phyloP scores from a whole-genome alignment of 2,329 filamentous ascomycete genomes.

The Cercospora sesami region DNA sequence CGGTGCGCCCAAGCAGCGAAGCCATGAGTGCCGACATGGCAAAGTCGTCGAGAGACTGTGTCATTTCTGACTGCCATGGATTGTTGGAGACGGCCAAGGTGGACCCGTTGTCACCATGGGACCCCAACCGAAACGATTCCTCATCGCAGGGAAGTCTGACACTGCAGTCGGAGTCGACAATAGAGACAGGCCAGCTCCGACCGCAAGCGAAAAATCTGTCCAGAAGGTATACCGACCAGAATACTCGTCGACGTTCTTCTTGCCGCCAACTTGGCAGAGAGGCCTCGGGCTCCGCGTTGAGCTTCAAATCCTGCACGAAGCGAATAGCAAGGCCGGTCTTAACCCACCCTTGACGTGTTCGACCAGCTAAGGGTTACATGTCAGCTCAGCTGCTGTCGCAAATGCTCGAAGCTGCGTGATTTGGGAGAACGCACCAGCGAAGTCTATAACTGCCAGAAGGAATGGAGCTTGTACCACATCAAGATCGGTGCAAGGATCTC shows the following conservation, averaged over 20 bases:
- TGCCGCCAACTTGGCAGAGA: neutral
- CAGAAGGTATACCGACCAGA: neutral
- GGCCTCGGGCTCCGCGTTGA: neutral
- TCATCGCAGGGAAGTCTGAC: neutral
- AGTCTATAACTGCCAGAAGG: neutral
- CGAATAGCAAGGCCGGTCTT: neutral
- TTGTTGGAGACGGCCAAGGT: neutral
- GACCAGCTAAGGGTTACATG: neutral
- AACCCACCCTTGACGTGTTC: neutral
- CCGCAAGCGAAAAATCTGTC: neutral
- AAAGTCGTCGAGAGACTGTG: neutral
- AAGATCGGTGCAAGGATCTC: neutral
- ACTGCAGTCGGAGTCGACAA: neutral
- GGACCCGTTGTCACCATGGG: neutral
- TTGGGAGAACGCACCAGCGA: neutral
- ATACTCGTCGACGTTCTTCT: neutral
- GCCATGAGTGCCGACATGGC: neutral
- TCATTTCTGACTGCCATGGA: neutral
- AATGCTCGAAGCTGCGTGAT: neutral
- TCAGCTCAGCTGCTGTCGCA: neutral
- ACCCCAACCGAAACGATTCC: neutral
- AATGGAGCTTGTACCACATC: neutral
- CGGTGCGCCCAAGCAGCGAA: neutral
- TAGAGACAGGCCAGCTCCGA: neutral
- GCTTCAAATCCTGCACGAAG: neutral